A percentile compares a stretch with the other conserved stretches of the same genome.
Conservation (phyloP, 2,329 filamentous ascomycete species). For the Trichoderma sp. region DNA sequence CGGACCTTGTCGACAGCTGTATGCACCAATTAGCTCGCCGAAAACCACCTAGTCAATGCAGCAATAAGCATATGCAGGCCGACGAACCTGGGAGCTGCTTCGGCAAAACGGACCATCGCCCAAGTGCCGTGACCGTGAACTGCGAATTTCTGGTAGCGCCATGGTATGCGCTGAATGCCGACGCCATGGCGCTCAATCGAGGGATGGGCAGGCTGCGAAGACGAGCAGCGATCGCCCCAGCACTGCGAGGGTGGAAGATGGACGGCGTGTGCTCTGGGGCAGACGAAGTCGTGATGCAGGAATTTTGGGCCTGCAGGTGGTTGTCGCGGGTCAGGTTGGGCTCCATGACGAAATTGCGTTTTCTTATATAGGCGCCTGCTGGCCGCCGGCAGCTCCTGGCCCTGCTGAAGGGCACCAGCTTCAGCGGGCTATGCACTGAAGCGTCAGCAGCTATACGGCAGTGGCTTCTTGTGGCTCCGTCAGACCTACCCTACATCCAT, state of each 20-base stretch:
- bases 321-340: slow-evolving; percentile 9
- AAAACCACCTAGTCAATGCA: neutral
- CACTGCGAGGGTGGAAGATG: neutral
- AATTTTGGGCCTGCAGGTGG: neutral
- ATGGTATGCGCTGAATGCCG: slow-evolving; percentile 46
- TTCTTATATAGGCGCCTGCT: slow-evolving; percentile 19
- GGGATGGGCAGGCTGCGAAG: slow-evolving; percentile 1
- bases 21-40: slow-evolving; percentile 2
- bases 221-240: neutral
- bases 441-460: slow-evolving; percentile 19
- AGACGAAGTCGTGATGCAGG: slow-evolving; percentile 17
- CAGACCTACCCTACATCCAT: slow-evolving; percentile 18
- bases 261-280: neutral
- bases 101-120: slow-evolving; percentile 80
- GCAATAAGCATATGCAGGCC: slow-evolving; percentile 14
- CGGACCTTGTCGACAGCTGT: slow-evolving; percentile 69
- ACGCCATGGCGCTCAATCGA: slow-evolving; percentile 44
- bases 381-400: slow-evolving; percentile 8
- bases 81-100: slow-evolving; percentile 69
- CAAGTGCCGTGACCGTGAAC: slow-evolving; percentile 72
- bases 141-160: slow-evolving; percentile 40
- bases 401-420: slow-evolving; percentile 18
- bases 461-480: slow-evolving; percentile 12
- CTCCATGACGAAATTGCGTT: neutral
- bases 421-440: slow-evolving; percentile 22